Evolutionary conservation across 495 filamentous ascomycete species (phyloP).

Genomic region (Trichoderma parareesei): DNA sequence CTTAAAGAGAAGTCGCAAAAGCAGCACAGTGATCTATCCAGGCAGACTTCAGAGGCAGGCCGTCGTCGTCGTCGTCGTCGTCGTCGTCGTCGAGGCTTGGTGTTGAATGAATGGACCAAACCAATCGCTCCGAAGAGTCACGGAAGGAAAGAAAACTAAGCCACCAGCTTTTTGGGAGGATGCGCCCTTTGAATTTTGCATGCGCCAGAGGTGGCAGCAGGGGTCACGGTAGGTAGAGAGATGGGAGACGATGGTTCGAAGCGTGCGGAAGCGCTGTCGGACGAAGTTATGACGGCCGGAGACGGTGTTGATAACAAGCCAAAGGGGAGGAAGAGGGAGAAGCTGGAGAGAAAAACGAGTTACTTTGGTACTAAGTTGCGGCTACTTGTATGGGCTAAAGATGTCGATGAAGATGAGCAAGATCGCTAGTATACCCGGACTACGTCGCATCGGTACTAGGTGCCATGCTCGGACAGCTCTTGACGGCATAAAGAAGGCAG

Average conservation of each 20-base stretch:
- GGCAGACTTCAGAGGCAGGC: neutral
- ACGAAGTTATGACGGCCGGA: neutral
- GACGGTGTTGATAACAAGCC: neutral
- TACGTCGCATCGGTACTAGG: neutral
- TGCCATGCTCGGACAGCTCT: neutral
- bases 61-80: neutral
- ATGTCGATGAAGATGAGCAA: neutral
- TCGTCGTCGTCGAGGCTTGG: neutral
- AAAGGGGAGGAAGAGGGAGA: neutral
- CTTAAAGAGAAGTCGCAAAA: too few relatives aligned
- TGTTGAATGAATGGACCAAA: neutral
- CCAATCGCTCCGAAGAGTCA: neutral
- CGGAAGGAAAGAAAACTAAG: neutral
- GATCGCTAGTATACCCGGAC: neutral
- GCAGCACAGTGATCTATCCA: neutral
- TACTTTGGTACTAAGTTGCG: neutral
- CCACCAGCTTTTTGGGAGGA: neutral
- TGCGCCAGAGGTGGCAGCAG: slow-evolving; percentile 1
- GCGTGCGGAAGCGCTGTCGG: neutral
- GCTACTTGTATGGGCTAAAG: neutral
- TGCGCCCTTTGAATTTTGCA: neutral
- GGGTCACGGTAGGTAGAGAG: neutral
- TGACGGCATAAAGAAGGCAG: too few relatives aligned
- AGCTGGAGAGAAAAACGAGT: neutral
- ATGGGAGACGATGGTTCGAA: neutral